Conservation (phyloP, 805 yeast genomes). For the Wickerhamomyces bisporus region DNA sequence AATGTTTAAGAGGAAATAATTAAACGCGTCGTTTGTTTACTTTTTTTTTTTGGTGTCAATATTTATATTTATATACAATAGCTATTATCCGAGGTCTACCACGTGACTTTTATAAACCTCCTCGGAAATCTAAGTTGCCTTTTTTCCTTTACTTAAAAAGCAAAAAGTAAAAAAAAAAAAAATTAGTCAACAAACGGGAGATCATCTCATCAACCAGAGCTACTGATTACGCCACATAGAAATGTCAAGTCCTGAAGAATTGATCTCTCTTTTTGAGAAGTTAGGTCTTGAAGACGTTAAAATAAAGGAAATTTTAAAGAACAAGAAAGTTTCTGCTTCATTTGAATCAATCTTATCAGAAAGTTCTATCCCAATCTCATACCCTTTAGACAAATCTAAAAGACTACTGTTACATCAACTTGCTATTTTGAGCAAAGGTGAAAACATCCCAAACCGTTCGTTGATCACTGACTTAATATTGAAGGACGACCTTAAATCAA, state of each 20-base stretch:
- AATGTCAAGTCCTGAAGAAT: slow-evolving; percentile 29
- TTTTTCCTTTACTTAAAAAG: too few species aligned
- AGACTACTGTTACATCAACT: slow-evolving; percentile 68
- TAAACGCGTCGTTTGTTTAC: too few species aligned
- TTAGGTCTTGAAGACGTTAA: slow-evolving; percentile 71
- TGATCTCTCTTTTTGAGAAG: slow-evolving; percentile 28
- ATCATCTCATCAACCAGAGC: slow-evolving; percentile 1
- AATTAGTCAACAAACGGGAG: slow-evolving; percentile 9
- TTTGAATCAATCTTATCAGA: slow-evolving; percentile 54
- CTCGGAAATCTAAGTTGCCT: too few species aligned
- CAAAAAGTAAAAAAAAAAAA: not conserved
- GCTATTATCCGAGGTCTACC: too few species aligned
- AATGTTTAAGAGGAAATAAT: not conserved
- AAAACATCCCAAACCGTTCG: slow-evolving; percentile 40
- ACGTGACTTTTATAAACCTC: too few species aligned
- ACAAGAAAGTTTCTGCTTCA: slow-evolving; percentile 75
- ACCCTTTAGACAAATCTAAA: slow-evolving; percentile 49
- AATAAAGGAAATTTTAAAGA: slow-evolving; percentile 75
- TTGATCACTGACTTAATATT: slow-evolving; percentile 57
- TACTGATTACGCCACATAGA: not conserved
- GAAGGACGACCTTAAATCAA: slow-evolving; percentile 57
- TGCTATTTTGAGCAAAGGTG: slow-evolving; percentile 65
- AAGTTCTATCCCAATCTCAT: slow-evolving; percentile 26
- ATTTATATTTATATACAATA: too few species aligned
- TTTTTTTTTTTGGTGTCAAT: too few species aligned